Evolutionary conservation across 345 rosid genomes (phyloP), one percentile per base, ranked within the genome.

Genomic region (Aegle marmelos): DNA sequence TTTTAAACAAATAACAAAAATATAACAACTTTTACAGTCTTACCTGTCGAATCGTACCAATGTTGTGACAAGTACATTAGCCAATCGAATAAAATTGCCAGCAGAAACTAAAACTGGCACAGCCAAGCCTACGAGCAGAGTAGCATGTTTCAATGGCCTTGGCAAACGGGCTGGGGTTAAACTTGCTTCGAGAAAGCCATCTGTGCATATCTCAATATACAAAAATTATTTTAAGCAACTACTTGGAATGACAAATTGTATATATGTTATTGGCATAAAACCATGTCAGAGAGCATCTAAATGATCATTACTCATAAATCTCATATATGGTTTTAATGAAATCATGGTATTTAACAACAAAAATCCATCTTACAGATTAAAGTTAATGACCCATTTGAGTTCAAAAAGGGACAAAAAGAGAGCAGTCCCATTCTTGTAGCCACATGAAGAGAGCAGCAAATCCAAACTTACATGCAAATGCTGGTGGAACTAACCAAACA

Each of bases 151-250:
- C 75, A 96, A 97, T 17, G 97, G 98, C 88, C 83, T 94, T 22
- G 99, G 98, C 50, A 87, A 79, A 72, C 98, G 91, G 33, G 83
- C 80, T 45, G 97, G 99, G 68, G 98, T 78, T 79, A 96, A 82
- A 85, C 98, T 94, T 58, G 99, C 97, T 87, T 96, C 99, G 39
- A 96, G 88, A 84, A 90, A 86, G 77, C 98, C 99, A 88, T 96
- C 99, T 96, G 88, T 96, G 88, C 31, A 83, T 17, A 79, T 62
- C 50, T 31, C 41, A 74, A 75, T 9, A 79, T 9, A 77, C 63
- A 78, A 45, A 81, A 56, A 61, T 66, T 67, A 76, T 63, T 70
- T 59, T 16, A 50, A 61, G 74, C 53, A 73, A 68, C 31, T 19
- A 37, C 27, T 48, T 66, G 69, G 27, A 56, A 63, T 58, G 60